Evolutionary conservation across 805 yeast genomes (phyloP).

Genomic region (Yarrowia keelungensis): DNA sequence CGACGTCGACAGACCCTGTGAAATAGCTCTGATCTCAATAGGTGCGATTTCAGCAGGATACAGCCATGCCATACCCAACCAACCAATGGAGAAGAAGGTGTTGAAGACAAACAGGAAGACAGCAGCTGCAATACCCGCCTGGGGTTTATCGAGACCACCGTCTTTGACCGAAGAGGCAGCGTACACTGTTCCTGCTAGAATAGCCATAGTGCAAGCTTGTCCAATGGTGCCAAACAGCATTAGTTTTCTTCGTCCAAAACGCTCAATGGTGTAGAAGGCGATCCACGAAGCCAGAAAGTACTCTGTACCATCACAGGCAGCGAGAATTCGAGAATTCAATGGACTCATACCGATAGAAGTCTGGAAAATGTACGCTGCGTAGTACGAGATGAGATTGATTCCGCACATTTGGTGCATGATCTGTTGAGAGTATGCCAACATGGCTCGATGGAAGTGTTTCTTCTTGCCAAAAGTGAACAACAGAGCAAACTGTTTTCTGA

Average conservation of each 20-base stretch:
- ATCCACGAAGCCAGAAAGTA: conserved; percentile 69
- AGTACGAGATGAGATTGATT: conserved; percentile 86
- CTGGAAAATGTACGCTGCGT: conserved; percentile 81
- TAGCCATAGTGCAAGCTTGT: conserved; percentile 52
- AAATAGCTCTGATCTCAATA: conserved; percentile 8
- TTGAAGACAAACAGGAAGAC: conserved; percentile 23
- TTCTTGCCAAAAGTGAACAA: conserved; percentile 18
- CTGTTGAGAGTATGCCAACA: conserved; percentile 51
- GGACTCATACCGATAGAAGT: conserved; percentile 59
- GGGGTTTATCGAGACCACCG: conserved; percentile 12
- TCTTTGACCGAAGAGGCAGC: conserved; percentile 1
- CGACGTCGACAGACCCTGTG: conserved; percentile 18
- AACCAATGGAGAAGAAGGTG: conserved; percentile 30
- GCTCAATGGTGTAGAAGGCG: conserved; percentile 47
- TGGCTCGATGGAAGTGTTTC: conserved; percentile 20
- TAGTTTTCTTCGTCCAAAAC: conserved; percentile 75
- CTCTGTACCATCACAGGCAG: conserved; percentile 51
- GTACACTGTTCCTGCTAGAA: conserved; percentile 40
- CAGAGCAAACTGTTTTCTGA: neutral
- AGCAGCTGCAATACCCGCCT: conserved; percentile 11
- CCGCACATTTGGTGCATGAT: conserved; percentile 86
- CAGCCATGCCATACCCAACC: conserved; percentile 15
- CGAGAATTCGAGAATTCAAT: conserved; percentile 42
- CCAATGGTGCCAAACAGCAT: conserved; percentile 73
- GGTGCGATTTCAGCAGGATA: conserved; percentile 20